Percentiles rank a stretch among this genome's conserved stretches.
phyloP scores from a whole-genome alignment of 345 rosid genomes.

The Pistacia vera region DNA sequence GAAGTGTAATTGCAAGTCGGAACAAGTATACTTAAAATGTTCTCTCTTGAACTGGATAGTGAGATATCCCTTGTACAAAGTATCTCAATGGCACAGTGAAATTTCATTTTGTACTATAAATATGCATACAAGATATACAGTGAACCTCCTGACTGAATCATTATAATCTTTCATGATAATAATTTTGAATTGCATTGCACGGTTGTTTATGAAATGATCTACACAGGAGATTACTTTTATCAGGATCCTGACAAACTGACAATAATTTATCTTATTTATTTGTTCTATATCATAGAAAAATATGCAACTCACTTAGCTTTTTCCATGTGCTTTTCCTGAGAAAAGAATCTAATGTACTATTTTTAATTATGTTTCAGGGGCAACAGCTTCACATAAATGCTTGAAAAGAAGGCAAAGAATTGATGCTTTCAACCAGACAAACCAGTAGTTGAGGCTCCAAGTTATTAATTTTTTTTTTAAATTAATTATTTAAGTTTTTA shows the following conservation, averaged over 20 bases:
- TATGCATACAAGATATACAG: background rate
- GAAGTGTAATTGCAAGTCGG: constrained; percentile 21
- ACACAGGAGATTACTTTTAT: background rate
- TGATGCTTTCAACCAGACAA: constrained; percentile 7
- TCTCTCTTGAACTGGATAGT: background rate
- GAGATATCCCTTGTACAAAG: constrained; percentile 2
- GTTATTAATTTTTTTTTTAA: background rate
- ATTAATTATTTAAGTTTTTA: too few species aligned
- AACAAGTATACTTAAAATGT: too few species aligned
- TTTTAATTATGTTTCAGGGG: background rate
- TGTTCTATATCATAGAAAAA: too few species aligned
- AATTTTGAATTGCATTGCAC: background rate
- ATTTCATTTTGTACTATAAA: background rate
- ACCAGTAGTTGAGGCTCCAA: background rate
- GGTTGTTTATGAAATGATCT: background rate
- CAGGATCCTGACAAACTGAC: background rate
- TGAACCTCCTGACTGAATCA: background rate
- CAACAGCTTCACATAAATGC: background rate
- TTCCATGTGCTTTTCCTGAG: too few species aligned
- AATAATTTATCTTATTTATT: too few species aligned
- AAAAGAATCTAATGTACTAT: background rate
- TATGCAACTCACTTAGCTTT: too few species aligned
- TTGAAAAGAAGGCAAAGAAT: constrained; percentile 15
- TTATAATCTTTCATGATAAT: background rate
- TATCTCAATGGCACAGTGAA: too few species aligned